Evolutionary conservation across 768 basidiomycete genomes (phyloP).

Genomic region (Pisolithus tinctorius): DNA sequence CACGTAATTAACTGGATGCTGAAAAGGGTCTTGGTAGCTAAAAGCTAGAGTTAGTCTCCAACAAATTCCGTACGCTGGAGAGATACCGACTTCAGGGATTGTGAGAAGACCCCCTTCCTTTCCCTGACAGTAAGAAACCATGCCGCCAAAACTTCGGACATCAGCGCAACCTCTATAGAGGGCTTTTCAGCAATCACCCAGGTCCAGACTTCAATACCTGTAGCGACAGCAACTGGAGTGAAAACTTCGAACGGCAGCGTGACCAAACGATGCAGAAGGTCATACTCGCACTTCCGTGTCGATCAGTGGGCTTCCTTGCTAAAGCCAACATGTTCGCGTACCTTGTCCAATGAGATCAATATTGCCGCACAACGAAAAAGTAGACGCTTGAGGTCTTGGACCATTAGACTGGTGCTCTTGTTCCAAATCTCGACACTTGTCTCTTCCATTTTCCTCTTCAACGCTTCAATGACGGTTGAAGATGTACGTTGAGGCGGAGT

Average conservation of each 20-base stretch:
- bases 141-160: slow-evolving; percentile 79
- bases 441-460: slow-evolving; percentile 61
- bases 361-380: slow-evolving; percentile 83
- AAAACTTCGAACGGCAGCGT: slow-evolving; percentile 84
- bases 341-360: slow-evolving; percentile 64
- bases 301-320: not conserved
- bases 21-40: slow-evolving; percentile 87
- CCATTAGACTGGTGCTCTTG: slow-evolving; percentile 67
- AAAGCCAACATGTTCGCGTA: slow-evolving; percentile 16
- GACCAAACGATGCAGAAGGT: slow-evolving; percentile 82
- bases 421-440: slow-evolving; percentile 62
- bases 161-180: slow-evolving; percentile 71
- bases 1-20: slow-evolving; percentile 77
- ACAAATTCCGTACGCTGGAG: not conserved
- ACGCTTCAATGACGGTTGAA: slow-evolving; percentile 50
- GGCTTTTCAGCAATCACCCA: slow-evolving; percentile 90
- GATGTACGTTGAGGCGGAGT: slow-evolving; percentile 55
- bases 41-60: slow-evolving; percentile 5
- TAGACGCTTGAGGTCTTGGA: slow-evolving; percentile 78
- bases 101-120: slow-evolving; percentile 80
- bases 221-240: slow-evolving; percentile 77
- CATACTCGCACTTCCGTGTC: slow-evolving; percentile 64
- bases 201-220: slow-evolving; percentile 92
- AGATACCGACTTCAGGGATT: slow-evolving; percentile 62
- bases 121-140: slow-evolving; percentile 81